Percentiles rank a stretch among this genome's conserved stretches.
phyloP scores from a whole-genome alignment of 192 early-diverging fungal species.

The Backusella psychrophila region DNA sequence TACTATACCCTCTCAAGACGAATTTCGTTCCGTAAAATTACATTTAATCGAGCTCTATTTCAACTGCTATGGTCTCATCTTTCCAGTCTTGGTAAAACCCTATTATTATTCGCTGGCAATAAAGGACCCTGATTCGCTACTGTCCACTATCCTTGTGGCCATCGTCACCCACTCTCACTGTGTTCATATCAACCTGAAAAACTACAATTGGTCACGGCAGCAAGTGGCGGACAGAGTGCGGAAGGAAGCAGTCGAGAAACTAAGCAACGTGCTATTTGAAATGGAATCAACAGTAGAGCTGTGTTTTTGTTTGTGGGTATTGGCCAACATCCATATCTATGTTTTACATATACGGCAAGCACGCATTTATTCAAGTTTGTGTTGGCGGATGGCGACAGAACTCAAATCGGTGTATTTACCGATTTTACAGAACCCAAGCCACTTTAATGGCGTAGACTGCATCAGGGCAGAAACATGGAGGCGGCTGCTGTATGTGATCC shows the following conservation, averaged over 20 bases:
- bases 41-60: background rate
- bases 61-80: background rate
- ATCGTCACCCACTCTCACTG: slow-evolving; percentile 5
- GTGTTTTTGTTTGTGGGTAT: background rate
- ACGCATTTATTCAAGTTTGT: background rate
- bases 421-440: background rate
- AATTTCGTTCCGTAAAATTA: background rate
- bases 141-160: background rate
- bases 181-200: background rate
- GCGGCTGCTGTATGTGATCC: slow-evolving; percentile 17
- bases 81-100: background rate
- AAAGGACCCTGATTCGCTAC: slow-evolving; percentile 7
- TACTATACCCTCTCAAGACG: background rate
- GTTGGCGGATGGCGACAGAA: slow-evolving; percentile 21
- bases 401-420: slow-evolving; percentile 18
- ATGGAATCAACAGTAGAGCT: slow-evolving; percentile 9
- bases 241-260: background rate
- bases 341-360: slow-evolving; percentile 11
- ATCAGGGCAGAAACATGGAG: slow-evolving; percentile 23
- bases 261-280: slow-evolving; percentile 17
- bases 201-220: background rate
- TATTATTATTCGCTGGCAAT: background rate
- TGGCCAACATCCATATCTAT: background rate
- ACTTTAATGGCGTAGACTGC: background rate
- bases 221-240: background rate